Evolutionary conservation across 345 rosid species (phyloP).

Genomic region (Corymbia maculata): DNA sequence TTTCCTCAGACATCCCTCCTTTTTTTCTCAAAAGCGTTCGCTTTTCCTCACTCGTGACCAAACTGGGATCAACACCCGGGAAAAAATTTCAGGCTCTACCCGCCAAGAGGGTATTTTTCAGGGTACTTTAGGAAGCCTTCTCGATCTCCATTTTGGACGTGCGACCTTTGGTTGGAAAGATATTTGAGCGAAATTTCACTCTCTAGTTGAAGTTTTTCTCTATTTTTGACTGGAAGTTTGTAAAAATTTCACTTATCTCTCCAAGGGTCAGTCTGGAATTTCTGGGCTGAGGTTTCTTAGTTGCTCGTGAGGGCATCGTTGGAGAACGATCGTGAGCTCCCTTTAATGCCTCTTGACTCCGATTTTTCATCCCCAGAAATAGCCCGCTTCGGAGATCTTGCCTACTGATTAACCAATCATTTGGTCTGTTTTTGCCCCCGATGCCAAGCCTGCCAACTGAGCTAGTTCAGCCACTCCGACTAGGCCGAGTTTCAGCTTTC

Average conservation of each 20-base stretch:
- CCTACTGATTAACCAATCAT: not conserved
- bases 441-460: not conserved
- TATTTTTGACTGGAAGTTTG: not conserved
- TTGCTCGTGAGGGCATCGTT: not conserved
- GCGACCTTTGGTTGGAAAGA: too few species aligned
- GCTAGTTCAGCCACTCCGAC: not conserved
- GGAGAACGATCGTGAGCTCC: not conserved
- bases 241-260: not conserved
- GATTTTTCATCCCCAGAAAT: not conserved
- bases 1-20: fast-evolving
- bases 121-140: not conserved
- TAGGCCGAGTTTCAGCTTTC: not conserved
- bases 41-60: not conserved
- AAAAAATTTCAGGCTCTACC: fast-evolving
- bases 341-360: not conserved
- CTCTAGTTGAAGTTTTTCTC: not conserved
- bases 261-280: not conserved
- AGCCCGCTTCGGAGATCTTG: not conserved
- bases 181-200: too few species aligned
- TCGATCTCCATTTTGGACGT: not conserved
- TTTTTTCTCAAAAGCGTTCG: not conserved
- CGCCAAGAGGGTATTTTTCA: not conserved
- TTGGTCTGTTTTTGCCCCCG: not conserved
- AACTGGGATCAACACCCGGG: not conserved
- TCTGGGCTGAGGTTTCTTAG: not conserved